Base-by-base conservation (phyloP, 768 basidiomycete genomes). In the Termitomyces sp. region DNA sequence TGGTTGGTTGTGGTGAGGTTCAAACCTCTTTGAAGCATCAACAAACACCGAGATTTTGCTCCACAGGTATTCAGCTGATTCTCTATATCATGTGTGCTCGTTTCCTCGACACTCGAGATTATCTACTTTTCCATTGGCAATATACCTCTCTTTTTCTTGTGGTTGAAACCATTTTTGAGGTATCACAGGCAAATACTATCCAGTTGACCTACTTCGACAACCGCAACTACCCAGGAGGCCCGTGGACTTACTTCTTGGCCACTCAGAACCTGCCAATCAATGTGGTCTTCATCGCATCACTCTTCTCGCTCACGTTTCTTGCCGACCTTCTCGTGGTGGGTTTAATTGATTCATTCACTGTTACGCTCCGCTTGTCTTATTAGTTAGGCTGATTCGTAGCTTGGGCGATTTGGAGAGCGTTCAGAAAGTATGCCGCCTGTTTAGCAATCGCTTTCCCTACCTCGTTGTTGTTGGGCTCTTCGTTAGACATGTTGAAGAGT, bases 381-480 rank as follows among this genome's bases (percentile, higher is more conserved):
- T 32, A 31, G n/a, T 22, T 32, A 31, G n/a, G 5, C 29, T 26
- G 13, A 5, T 29, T 47, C 18, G 12, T 58, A 76, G 78, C 64
- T 79, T 76, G 73, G 70, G 72, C 79, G 14, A 76, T 79, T 24
- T 80, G 78, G 75, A 66, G 68, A 37, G 70, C 71, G 3, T 72
- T 71, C 12, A 76, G 75, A 18, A 63, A 56, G 16, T 20, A 36
- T 0, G 57, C 69, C 16, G 72, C 74, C 6, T 70, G 71, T 59
- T 48, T 69, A 3, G 73, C 72, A 2, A 66, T 70, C 5, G 55
- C 65, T 1, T 67, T 80, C 46, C 79, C 80, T 10, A 58, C 65
- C 0, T 20, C 77, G 6, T 57, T 75, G 34, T 62, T 79, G 7
- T 36, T 79, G 8, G 72, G 61, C 0, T 77, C 79, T 18, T 78